Evolutionary conservation across 1,284 basidiomycete genomes (phyloP), one percentile per base, ranked within the genome.

Genomic region (Mycocalia duriaeana): DNA sequence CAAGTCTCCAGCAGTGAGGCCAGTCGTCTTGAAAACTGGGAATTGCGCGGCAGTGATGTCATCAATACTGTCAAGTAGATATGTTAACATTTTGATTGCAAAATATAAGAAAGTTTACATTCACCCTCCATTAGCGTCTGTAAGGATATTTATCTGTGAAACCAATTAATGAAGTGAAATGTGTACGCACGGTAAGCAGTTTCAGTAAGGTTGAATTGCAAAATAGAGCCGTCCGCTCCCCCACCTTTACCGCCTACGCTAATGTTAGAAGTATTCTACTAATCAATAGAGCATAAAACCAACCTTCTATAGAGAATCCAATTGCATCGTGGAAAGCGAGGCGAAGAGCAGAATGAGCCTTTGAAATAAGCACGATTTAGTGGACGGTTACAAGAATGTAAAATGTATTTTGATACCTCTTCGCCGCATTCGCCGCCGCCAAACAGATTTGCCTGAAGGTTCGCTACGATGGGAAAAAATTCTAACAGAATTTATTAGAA

Each of bases 161-260:
- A 13, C 20, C n/a, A n/a, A 5, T 39, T 13, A 18, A 22, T 6
- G n/a, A 7, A 22, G 22, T 16, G 3, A 11, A n/a, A 7, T 18
- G 20, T 22, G 16, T 39, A 39, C 40, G 11, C 19, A 42, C 22
- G 40, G 20, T 25, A 26, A 4, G 24, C 14, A 42, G n/a, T 23
- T 19, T 42, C 40, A n/a, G 40, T 42, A 14, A 14, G 11, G 24
- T 42, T 42, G 24, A 42, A 42, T 14, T 14, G n/a, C n/a, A 42
- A 14, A 14, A 42, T 42, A 25, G 40, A 42, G n/a, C 40, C 40
- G n/a, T 42, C 40, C 14, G 40, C 40, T 42, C 40, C 40, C 25
- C 24, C 24, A 13, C 40, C 40, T 19, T 34, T 34, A 14, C 31
- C 31, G 18, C 31, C 31, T 34, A 16, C 31, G 18, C 31, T 14